Base-by-base conservation (phyloP, 768 basidiomycete species). In the Termitomyces sp. region DNA sequence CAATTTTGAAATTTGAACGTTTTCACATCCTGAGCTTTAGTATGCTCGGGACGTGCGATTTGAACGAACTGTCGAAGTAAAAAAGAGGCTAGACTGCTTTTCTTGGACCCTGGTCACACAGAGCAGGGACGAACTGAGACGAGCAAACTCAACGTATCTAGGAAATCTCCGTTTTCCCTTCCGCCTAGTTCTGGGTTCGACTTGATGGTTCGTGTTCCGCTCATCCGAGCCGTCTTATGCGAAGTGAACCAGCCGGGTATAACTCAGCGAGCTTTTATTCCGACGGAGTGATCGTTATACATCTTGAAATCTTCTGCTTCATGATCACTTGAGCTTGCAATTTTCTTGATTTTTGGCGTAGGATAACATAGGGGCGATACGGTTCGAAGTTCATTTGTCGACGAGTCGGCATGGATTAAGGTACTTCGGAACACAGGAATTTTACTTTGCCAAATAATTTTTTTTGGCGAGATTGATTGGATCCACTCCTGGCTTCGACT, bases 1-100 rank as follows among this genome's bases (percentile, higher is more conserved):
- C 10, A 17, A 30, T 42, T 43, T 10, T 40, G n/a, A 19, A 30
- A 17, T 3, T 15, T 31, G n/a, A 26, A 15, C 47, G 7, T 12
- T 28, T 35, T 37, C 33, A 54, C 15, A 23, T 1, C 23, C 19
- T 41, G 37, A n/a, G 19, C 5, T 49, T 56, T 47, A 49, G 40
- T 43, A 48, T 23, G 17, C 51, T 17, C 28, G 17, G 14, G 42
- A 17, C 31, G 30, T 50, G 54, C 10, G 50, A 52, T 52, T 51
- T 15, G 11, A 38, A 28, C 40, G 48, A 56, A 44, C 53, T 54
- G 53, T 31, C 28, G 17, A 44, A 17, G 31, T 38, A 37, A 11
- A 54, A 59, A 62, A 50, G 44, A 43, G 56, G 58, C 58, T 62
- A 60, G 62, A n/a, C 58, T 56, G 3, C 28, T 47, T 55, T 54